Percentiles rank a stretch among this genome's conserved stretches.
Conservation (phyloP, 2,329 filamentous ascomycete genomes). For the Fusarium sp. region DNA sequence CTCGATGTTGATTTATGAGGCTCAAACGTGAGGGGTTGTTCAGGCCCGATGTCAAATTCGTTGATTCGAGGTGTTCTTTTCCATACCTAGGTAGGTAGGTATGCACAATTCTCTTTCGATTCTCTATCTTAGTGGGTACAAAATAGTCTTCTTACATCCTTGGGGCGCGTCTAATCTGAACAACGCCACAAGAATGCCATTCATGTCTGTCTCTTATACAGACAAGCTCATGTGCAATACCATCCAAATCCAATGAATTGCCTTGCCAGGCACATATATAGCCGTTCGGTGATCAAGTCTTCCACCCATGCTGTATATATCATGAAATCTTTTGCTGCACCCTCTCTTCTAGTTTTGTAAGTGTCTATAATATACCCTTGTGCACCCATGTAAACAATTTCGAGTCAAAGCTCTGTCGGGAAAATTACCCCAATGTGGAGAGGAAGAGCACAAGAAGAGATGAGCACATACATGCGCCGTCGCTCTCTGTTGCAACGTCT, state of each 20-base stretch:
- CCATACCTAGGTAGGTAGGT: background rate
- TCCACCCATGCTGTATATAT: constrained; percentile 1
- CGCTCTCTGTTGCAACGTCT: background rate
- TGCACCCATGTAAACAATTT: constrained; percentile 10
- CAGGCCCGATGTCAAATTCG: background rate
- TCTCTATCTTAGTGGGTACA: background rate
- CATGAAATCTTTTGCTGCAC: background rate
- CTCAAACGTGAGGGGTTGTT: constrained; percentile 4
- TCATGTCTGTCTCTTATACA: constrained; percentile 7
- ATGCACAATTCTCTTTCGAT: background rate
- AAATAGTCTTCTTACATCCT: constrained; percentile 13
- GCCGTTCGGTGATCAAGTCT: background rate
- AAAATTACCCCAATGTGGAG: background rate
- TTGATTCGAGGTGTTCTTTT: background rate
- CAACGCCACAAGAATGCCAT: constrained; percentile 15
- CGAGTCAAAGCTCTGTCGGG: background rate
- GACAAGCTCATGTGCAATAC: background rate
- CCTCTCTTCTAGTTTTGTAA: constrained; percentile 2
- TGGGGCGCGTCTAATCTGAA: constrained; percentile 30
- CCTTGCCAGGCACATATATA: background rate
- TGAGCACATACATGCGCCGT: constrained; percentile 4
- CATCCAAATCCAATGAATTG: background rate
- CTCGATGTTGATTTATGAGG: background rate
- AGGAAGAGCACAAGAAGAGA: constrained; percentile 1
- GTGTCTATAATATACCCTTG: constrained; percentile 11